A percentile compares a stretch with the other conserved stretches of the same genome.
These are phyloP conservation scores for Trichosporon sp. DNA, from an alignment of 1,284 basidiomycete species.

Conservation along the genomic window DNA sequence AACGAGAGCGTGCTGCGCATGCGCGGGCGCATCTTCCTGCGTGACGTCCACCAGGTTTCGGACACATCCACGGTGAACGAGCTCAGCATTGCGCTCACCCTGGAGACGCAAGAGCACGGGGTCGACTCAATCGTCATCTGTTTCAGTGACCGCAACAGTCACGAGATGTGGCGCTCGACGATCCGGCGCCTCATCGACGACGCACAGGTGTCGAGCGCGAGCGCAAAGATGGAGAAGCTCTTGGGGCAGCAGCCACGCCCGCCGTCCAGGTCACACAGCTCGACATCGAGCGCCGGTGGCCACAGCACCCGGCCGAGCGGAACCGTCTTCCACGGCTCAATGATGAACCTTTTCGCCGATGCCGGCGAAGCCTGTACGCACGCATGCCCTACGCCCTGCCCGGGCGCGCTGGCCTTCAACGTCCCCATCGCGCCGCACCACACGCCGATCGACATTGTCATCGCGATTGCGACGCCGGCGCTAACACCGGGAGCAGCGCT, in stretches of 20 bases:
- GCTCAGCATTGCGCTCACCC: slow-evolving; percentile 83
- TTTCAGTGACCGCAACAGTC: slow-evolving; percentile 80
- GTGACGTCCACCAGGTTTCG: slow-evolving; percentile 80
- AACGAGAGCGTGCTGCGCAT: slow-evolving; percentile 62
- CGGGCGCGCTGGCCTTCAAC: slow-evolving; percentile 30
- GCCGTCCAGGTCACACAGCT: slow-evolving; percentile 14
- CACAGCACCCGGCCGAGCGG: background rate
- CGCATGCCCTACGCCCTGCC: slow-evolving; percentile 6
- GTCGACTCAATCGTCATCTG: slow-evolving; percentile 90
- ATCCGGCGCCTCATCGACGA: slow-evolving; percentile 63
- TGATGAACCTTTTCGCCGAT: background rate
- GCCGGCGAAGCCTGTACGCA: background rate
- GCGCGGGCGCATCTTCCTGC: slow-evolving; percentile 89
- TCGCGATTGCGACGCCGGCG: slow-evolving; percentile 81
- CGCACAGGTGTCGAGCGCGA: background rate
- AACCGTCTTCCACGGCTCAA: background rate
- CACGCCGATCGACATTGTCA: slow-evolving; percentile 81
- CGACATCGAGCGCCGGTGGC: background rate
- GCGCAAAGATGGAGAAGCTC: slow-evolving; percentile 26
- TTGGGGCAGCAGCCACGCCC: slow-evolving; percentile 11
- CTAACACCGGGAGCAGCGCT: slow-evolving; percentile 58
- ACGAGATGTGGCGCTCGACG: slow-evolving; percentile 79
- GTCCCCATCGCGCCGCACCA: slow-evolving; percentile 62
- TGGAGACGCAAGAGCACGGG: slow-evolving; percentile 72
- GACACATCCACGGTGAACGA: slow-evolving; percentile 71